Conservation (phyloP, 495 filamentous ascomycete genomes). For the Penicillium daleae region DNA sequence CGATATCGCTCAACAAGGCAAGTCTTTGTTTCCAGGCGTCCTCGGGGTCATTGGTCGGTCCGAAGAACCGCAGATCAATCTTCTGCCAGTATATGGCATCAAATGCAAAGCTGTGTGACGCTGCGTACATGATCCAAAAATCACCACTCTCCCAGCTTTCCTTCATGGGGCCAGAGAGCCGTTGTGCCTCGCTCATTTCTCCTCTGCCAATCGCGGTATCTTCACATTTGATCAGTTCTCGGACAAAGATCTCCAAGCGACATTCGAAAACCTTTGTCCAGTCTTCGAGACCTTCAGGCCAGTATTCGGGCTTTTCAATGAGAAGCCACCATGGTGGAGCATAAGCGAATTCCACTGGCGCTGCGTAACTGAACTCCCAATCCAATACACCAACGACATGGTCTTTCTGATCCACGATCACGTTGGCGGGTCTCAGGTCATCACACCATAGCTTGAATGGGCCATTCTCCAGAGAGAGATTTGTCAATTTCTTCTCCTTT, state of each 20-base stretch:
- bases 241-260: background rate
- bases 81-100: background rate
- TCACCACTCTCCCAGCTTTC: constrained; percentile 8
- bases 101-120: background rate
- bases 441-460: constrained; percentile 2
- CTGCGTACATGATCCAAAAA: background rate
- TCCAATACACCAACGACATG: background rate
- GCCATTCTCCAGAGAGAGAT: background rate
- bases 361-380: constrained; percentile 2
- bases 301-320: background rate
- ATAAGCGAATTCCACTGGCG: background rate
- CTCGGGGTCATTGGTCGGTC: background rate
- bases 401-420: background rate
- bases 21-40: constrained; percentile 20
- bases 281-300: background rate
- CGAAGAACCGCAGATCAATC: constrained; percentile 2
- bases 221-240: background rate
- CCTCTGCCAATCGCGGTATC: background rate
- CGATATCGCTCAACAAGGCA: constrained; percentile 7
- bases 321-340: background rate
- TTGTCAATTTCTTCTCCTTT: background rate
- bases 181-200: background rate
- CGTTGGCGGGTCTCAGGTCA: background rate
- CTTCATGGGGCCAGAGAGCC: background rate
- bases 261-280: background rate